Evolutionary conservation across 1,284 basidiomycete species (phyloP).

Genomic region (Cryptococcus sp.): DNA sequence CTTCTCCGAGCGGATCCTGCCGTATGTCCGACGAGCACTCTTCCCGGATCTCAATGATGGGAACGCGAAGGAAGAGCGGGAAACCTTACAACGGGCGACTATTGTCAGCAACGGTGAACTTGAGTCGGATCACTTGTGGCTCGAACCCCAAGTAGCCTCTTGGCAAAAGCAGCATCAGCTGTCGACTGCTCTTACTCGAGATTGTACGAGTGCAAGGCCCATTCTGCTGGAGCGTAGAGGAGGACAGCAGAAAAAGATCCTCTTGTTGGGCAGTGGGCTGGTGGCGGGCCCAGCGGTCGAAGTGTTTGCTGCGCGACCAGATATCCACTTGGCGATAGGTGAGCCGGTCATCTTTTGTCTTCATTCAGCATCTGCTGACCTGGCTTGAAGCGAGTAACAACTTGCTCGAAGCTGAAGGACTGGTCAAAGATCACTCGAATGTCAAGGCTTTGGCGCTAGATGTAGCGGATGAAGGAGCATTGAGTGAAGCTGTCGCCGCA

Average conservation of each 20-base stretch:
- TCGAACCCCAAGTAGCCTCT: conserved; percentile 60
- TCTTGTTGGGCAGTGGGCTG: conserved; percentile 88
- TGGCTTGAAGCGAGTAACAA: conserved; percentile 69
- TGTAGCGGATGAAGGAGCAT: conserved; percentile 60
- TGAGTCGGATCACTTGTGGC: conserved; percentile 61
- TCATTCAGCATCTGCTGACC: background rate
- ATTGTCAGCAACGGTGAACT: conserved; percentile 68
- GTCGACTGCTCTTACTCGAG: background rate
- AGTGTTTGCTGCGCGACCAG: conserved; percentile 63
- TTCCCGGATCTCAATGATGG: conserved; percentile 42
- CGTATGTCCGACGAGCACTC: conserved; percentile 62
- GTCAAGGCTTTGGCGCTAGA: conserved; percentile 66
- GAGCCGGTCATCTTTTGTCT: conserved; percentile 31
- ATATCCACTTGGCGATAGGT: conserved; percentile 75
- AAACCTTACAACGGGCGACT: conserved; percentile 66
- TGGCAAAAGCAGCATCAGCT: conserved; percentile 39
- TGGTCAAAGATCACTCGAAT: conserved; percentile 61
- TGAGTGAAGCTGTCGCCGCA: conserved; percentile 61
- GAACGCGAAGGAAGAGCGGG: conserved; percentile 38
- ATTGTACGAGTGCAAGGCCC: background rate
- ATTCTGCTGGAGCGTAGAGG: background rate
- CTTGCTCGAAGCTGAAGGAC: conserved; percentile 61
- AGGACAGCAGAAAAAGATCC: conserved; percentile 64
- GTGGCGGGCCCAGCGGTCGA: conserved; percentile 82
- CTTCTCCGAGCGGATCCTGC: conserved; percentile 68